A percentile compares a stretch with the other conserved stretches of the same genome.
Evolutionary conservation across 768 basidiomycete genomes (phyloP).

Genomic region (Udeniomyces megalosporus): DNA sequence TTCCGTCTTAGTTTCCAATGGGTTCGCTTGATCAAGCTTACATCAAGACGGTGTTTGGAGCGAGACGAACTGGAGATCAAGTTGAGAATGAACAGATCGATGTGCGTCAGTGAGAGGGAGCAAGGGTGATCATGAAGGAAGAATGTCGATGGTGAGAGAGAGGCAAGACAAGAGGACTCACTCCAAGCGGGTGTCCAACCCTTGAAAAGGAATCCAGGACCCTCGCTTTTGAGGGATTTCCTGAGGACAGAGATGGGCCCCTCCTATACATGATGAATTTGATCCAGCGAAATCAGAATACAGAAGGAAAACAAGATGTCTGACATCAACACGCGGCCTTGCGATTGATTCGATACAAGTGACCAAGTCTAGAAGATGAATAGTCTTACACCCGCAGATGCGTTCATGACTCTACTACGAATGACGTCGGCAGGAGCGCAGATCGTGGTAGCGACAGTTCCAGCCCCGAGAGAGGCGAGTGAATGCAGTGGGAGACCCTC

Average conservation of each 20-base stretch:
- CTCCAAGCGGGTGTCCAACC: slow-evolving; percentile 79
- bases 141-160: neutral
- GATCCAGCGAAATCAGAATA: slow-evolving; percentile 39
- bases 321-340: no score
- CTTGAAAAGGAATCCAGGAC: slow-evolving; percentile 81
- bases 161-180: neutral
- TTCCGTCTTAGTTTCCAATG: neutral
- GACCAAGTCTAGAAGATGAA: no score
- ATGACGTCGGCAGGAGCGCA: slow-evolving; percentile 79
- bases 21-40: slow-evolving; percentile 40
- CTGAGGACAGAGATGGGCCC: slow-evolving; percentile 47
- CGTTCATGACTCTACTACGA: slow-evolving; percentile 80
- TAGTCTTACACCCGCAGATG: slow-evolving; percentile 37
- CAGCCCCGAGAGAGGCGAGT: slow-evolving; percentile 70
- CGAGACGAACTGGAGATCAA: slow-evolving; percentile 5
- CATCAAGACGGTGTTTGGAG: slow-evolving; percentile 59
- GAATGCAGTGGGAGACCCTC: slow-evolving; percentile 76
- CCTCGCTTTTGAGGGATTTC: slow-evolving; percentile 52
- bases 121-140: neutral
- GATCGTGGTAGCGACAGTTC: slow-evolving; percentile 74
- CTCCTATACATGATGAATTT: no score
- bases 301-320: neutral
- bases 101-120: neutral
- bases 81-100: neutral
- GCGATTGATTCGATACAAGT: no score